A percentile compares a stretch with the other conserved stretches of the same genome.
These are phyloP conservation scores for Trypanosomatidae sp. DNA, from an alignment of 208 protist genomes.

Conservation along the genomic window DNA sequence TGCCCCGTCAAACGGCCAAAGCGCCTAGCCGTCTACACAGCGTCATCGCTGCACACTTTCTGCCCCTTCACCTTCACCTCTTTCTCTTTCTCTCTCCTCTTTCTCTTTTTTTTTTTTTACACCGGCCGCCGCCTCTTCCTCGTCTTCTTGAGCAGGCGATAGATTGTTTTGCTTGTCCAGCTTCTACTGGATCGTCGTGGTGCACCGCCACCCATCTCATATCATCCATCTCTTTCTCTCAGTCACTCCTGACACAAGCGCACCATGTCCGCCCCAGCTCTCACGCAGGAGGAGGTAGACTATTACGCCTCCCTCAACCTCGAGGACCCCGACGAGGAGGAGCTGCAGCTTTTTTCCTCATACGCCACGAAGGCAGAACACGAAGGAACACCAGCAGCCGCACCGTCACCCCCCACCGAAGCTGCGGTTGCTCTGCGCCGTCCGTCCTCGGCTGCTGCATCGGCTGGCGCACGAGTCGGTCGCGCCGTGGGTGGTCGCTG, in stretches of 20 bases:
- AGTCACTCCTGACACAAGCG: background rate
- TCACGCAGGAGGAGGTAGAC: slow-evolving; percentile 53
- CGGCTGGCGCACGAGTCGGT: no score
- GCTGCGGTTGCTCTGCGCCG: background rate
- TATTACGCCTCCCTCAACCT: slow-evolving; percentile 46
- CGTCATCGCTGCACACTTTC: background rate
- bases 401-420: background rate
- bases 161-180: no score
- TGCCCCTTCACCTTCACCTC: background rate
- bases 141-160: no score
- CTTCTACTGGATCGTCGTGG: no score
- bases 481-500: background rate
- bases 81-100: background rate
- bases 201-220: no score
- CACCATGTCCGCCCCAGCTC: slow-evolving; percentile 22
- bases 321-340: slow-evolving; percentile 35
- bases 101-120: background rate
- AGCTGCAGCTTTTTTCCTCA: slow-evolving; percentile 22
- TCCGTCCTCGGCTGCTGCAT: no score
- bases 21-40: background rate
- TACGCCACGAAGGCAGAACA: background rate
- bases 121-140: no score
- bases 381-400: no score
- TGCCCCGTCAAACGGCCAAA: no score
- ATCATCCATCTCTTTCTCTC: no score